Evolutionary conservation across 495 filamentous ascomycete species (phyloP).

Genomic region (Talaromyces liani): DNA sequence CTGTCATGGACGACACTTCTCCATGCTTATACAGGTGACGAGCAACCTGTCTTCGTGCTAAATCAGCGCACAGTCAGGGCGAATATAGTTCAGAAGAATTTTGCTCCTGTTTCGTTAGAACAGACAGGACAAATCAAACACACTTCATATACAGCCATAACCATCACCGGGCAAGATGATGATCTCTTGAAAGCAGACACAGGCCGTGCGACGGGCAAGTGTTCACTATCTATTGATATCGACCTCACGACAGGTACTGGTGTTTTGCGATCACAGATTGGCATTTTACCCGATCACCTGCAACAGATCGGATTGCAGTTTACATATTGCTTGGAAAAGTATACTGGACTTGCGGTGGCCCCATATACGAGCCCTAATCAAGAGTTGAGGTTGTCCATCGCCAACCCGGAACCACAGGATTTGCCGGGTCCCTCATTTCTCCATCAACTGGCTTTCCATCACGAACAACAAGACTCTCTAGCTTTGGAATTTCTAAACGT

Average conservation of each 20-base stretch:
- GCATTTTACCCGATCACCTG: conserved; percentile 18
- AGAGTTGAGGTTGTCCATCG: conserved; percentile 43
- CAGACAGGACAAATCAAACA: conserved; percentile 2
- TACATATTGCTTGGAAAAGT: conserved; percentile 14
- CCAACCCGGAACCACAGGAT: conserved; percentile 48
- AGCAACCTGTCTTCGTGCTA: conserved; percentile 27
- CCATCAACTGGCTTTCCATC: conserved; percentile 50
- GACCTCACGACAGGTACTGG: conserved; percentile 17
- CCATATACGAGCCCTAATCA: conserved; percentile 11
- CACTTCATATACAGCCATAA: not conserved
- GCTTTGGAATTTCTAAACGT: conserved; percentile 55
- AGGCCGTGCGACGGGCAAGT: conserved; percentile 14
- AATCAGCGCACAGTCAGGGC: conserved; percentile 24
- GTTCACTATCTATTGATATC: conserved; percentile 17
- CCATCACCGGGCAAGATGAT: not conserved
- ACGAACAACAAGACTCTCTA: conserved; percentile 11
- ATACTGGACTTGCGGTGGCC: conserved; percentile 12
- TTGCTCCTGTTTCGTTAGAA: conserved; percentile 15
- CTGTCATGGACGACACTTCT: conserved; percentile 34
- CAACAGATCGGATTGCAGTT: conserved; percentile 21
- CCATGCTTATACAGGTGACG: conserved; percentile 27
- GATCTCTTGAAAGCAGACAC: conserved; percentile 1
- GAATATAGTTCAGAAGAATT: conserved; percentile 19
- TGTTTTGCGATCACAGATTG: conserved; percentile 15
- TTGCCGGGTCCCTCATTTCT: conserved; percentile 56